Base-by-base conservation (phyloP, 441 rosid genomes). In the Isatis lusitanica region DNA sequence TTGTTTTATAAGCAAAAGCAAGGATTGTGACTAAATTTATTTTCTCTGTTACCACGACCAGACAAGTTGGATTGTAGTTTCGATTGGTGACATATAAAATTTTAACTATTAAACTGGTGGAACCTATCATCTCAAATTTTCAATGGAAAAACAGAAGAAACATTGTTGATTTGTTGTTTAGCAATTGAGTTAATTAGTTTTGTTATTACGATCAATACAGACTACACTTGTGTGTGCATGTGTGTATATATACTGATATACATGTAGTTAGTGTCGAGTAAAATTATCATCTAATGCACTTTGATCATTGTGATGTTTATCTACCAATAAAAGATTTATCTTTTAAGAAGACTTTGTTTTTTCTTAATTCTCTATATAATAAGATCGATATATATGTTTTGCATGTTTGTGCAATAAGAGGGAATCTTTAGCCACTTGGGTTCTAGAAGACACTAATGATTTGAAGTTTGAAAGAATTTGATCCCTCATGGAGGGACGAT, bases 391-490 rank as follows among this genome's bases (percentile, higher is more conserved):
- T 9, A 61, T 68, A 67, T 58, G 67, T 13, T 67, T 68, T 46
- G 71, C 62, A 57, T 57, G 55, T 57, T 55, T 47, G 39, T 63
- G 66, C 67, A 65, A 71, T 52, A 65, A 48, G 46, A 63, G 28
- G 73, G 73, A 58, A 65, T 76, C 71, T 76, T 58, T 30, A 70
- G 59, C 72, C 63, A 71, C 69, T 76, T 64, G 73, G 71, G 40
- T 71, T 77, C 80, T 77, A 71, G 80, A 76, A 65, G 66, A 66
- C 76, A 59, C 33, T 50, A 66, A 77, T 77, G 68, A 77, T 77
- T 71, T 71, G 72, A 66, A 64, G 80, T 65, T 77, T 77, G 72
- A 66, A 71, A 77, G 76, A 65, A 59, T 77, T 77, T 71, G 76
- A 76, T 76, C 66, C 76, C 38, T 65, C 58, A 26, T 31, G 63